Evolutionary conservation across 805 yeast species (phyloP).

Genomic region (Ogataea nakhonphanomensis): DNA sequence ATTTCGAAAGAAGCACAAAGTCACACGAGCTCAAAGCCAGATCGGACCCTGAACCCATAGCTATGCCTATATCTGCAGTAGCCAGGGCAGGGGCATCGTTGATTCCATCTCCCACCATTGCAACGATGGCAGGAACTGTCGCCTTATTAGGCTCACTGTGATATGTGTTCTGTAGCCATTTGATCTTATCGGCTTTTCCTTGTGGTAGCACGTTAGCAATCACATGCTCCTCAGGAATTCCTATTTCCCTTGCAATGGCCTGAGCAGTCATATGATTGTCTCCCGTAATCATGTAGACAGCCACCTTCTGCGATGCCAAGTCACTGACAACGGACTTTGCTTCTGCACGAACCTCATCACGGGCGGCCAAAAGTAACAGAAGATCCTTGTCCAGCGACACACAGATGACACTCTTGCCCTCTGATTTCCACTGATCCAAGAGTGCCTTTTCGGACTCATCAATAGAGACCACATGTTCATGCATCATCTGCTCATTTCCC

Average conservation of each 20-base stretch:
- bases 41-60: slow-evolving; percentile 74
- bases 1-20: slow-evolving; percentile 59
- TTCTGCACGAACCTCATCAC: slow-evolving; percentile 61
- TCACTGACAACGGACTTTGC: slow-evolving; percentile 47
- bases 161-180: slow-evolving; percentile 48
- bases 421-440: slow-evolving; percentile 53
- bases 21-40: slow-evolving; percentile 72
- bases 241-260: slow-evolving; percentile 61
- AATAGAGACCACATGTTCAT: slow-evolving; percentile 42
- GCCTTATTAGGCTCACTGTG: slow-evolving; percentile 18
- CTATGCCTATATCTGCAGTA: slow-evolving; percentile 73
- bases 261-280: slow-evolving; percentile 66
- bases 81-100: slow-evolving; percentile 82
- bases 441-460: slow-evolving; percentile 33
- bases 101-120: slow-evolving; percentile 83
- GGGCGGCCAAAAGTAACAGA: slow-evolving; percentile 51
- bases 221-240: slow-evolving; percentile 49
- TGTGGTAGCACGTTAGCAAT: slow-evolving; percentile 72
- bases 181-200: slow-evolving; percentile 61
- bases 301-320: slow-evolving; percentile 41
- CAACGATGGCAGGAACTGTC: slow-evolving; percentile 40
- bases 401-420: slow-evolving; percentile 61
- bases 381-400: slow-evolving; percentile 46
- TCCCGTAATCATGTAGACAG: slow-evolving; percentile 76
- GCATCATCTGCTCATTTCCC: slow-evolving; percentile 62